phyloP scores from a whole-genome alignment of 164 flowering plant genomes.

The Saururus chinensis region DNA sequence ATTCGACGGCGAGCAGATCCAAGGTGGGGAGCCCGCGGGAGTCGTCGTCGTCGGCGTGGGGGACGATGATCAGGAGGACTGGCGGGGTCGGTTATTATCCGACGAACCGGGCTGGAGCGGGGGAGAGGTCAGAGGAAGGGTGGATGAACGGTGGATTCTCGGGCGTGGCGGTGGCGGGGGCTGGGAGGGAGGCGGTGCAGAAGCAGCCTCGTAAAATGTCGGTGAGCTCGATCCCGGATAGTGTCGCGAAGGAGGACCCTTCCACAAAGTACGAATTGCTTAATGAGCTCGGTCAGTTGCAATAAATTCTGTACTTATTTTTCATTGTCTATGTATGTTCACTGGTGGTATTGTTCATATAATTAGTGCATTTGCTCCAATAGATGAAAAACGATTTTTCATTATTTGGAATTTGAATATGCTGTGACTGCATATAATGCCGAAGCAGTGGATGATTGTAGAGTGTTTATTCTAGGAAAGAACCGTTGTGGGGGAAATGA shows the following conservation, averaged over 20 bases:
- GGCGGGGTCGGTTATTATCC: slow-evolving; percentile 18
- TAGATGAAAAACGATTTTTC: too few relatives aligned
- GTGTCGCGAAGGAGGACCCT: slow-evolving; percentile 80
- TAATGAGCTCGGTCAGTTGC: slow-evolving; percentile 68
- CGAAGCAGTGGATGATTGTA: not conserved
- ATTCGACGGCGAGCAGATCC: slow-evolving; percentile 24
- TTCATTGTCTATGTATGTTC: too few relatives aligned
- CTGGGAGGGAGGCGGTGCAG: slow-evolving; percentile 17
- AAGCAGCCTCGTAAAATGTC: slow-evolving; percentile 44
- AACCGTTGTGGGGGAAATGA: too few relatives aligned
- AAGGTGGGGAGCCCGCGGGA: slow-evolving; percentile 15
- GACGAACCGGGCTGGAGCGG: slow-evolving; percentile 27
- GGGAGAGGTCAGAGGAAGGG: slow-evolving; percentile 65
- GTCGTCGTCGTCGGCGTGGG: slow-evolving; percentile 13
- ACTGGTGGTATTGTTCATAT: too few relatives aligned
- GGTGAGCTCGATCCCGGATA: slow-evolving; percentile 81
- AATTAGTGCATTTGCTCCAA: too few relatives aligned
- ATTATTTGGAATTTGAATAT: too few relatives aligned
- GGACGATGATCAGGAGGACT: slow-evolving; percentile 43
- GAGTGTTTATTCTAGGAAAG: too few relatives aligned
- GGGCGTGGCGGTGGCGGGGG: slow-evolving; percentile 23
- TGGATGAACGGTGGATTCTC: slow-evolving; percentile 48
- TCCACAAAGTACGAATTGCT: slow-evolving; percentile 80
- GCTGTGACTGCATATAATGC: not conserved
- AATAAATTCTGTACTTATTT: not conserved